Evolutionary conservation across 179 eudicot genomes (phyloP), one percentile per base, ranked within the genome.

Genomic region (Actinidia polygama): DNA sequence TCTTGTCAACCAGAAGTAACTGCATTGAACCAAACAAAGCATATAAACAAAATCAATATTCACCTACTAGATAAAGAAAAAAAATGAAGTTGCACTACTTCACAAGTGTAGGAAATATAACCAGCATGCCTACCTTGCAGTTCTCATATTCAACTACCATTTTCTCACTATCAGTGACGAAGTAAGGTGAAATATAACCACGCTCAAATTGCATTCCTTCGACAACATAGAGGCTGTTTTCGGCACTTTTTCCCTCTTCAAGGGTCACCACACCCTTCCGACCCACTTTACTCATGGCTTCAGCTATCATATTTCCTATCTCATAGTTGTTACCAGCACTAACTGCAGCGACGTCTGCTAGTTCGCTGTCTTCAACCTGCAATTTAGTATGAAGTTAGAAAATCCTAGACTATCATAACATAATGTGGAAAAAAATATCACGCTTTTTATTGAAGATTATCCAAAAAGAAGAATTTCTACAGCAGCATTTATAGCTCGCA

Each of bases 141-240:
- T 93, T 95, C 79, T 93, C 98, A 75, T 83, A 96, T 83, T 96
- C 98, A 82, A 91, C 97, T 72, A 90, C 44, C 98, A 96, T 92
- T 81, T 96, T 96, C 83, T 95, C 99, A 74, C 91, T 93, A 73
- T 96, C 98, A 21, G 99, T 96, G 21, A 96, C 97, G 82, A 95
- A 96, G 85, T 96, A 96, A 26, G 98, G 99, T 36, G 99, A 96
- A 85, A 95, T 90, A 80, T 96, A 96, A 73, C 99, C 99, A 79
- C 98, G 99, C 51, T 95, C 97, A 84, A 93, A 96, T 84, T 96
- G 98, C 99, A 96, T 96, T 78, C 99, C 99, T 87, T 96, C 99
- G 40, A 96, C 99, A 76, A 96, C 93, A 78, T 91, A 91, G 21
- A 94, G 91, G 83, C 84, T 83, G 89, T 93, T 96, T 15, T 90